Evolutionary conservation across 2,329 filamentous ascomycete genomes (phyloP).

Genomic region (Aspergillus niger): DNA sequence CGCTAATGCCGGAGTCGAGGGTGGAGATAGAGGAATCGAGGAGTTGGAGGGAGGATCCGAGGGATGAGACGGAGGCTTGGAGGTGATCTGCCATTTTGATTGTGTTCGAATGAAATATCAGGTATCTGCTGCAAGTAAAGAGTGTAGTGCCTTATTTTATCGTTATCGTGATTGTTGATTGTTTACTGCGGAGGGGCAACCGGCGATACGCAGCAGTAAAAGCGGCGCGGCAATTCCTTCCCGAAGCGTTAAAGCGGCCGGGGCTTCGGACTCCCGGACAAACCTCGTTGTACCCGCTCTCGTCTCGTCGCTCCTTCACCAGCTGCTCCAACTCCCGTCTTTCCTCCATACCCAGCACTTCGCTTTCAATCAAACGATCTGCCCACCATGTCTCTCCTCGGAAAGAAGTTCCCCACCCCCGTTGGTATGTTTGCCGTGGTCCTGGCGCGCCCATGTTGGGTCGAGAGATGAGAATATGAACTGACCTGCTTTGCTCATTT

Average conservation of each 20-base stretch:
- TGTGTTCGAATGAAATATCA: not conserved
- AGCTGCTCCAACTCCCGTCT: constrained; percentile 28
- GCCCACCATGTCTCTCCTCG: constrained; percentile 73
- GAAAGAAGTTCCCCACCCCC: constrained; percentile 81
- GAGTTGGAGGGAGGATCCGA: constrained; percentile 62
- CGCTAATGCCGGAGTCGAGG: constrained; percentile 63
- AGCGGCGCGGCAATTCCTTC: constrained; percentile 28
- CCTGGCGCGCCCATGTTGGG: not conserved
- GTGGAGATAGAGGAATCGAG: constrained; percentile 65
- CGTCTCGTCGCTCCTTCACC: constrained; percentile 32
- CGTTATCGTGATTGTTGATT: constrained; percentile 19
- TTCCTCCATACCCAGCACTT: constrained; percentile 28
- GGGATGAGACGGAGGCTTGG: constrained; percentile 60
- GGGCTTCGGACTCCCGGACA: constrained; percentile 34
- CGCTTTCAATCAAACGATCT: constrained; percentile 35
- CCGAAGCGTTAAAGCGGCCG: constrained; percentile 28
- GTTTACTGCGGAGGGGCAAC: constrained; percentile 26
- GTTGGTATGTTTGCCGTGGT: constrained; percentile 62
- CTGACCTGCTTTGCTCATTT: constrained; percentile 36
- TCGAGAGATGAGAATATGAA: constrained; percentile 21
- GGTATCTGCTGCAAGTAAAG: not conserved
- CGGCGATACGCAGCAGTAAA: constrained; percentile 27
- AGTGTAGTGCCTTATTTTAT: not conserved
- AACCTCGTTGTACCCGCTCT: constrained; percentile 42
- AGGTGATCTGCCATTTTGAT: constrained; percentile 50